Base-by-base conservation (phyloP, 2,329 filamentous ascomycete species). In the Ophiostoma triangulosporum region DNA sequence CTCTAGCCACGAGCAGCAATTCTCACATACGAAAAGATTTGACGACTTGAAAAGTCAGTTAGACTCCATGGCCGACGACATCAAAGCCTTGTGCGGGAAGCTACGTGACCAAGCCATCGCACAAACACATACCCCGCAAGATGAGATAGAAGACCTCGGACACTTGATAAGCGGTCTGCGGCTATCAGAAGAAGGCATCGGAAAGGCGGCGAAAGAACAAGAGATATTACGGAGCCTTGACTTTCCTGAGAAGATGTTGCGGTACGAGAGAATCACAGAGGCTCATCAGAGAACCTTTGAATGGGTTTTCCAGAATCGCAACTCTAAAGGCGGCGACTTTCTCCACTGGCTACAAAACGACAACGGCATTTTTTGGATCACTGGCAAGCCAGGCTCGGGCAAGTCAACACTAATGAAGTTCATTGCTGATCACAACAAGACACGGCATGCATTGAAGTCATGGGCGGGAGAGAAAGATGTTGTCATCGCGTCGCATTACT, bases 381-480 rank as follows among this genome's bases (percentile, higher is more conserved):
- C 22, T 22, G 55, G 55, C 12, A 54, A 54, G 24, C 20, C 55
- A 2, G 55, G 52, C 2, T 24, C 52, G 3, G 55, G 55, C 17
- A 56, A 56, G 31, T 54, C 51, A 2, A 56, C 55, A 3, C 49
- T 56, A 3, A 56, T 56, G 52, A 56, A 56, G 24, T 56, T 56
- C 8, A 14, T 54, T 1, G 46, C 36, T 9, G 22, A n/a, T 17
- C 54, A 56, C n/a, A 17, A 27, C 15, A 38, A 45, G 29, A 52
- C 50, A 4, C 12, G n/a, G 22, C 4, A 14, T 6, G 36, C 29
- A 9, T 14, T 55, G 22, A 2, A 43, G 29, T 24, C 14, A 20
- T 45, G 50, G 54, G 26, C 50, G 15, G 27, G 17, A 7, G 9
- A 6, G 4, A 48, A 48, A 17, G 17, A n/a, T 17, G 14, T 51